phyloP scores from a whole-genome alignment of 2,329 filamentous ascomycete genomes.

The Elsinoe perseae region DNA sequence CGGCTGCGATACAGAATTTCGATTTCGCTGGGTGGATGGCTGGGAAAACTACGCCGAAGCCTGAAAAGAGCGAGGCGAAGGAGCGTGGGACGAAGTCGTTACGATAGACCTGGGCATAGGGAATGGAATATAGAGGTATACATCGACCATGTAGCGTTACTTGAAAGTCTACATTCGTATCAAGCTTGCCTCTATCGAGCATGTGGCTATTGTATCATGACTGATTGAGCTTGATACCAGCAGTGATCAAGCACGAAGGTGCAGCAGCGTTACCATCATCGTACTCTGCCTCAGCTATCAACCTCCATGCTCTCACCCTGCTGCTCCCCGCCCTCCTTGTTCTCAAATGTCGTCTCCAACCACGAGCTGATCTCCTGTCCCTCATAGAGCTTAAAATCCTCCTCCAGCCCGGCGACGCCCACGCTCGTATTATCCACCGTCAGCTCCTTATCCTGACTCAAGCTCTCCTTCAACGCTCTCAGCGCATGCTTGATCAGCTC shows the following conservation, averaged over 20 bases:
- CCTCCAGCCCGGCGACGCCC: conserved; percentile 76
- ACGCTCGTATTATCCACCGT: conserved; percentile 96
- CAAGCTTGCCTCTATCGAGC: neutral
- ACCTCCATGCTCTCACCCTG: conserved; percentile 50
- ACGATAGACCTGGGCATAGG: neutral
- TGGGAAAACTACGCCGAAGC: conserved; percentile 36
- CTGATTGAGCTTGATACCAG: neutral
- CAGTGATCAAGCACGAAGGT: neutral
- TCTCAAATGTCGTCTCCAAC: conserved; percentile 62
- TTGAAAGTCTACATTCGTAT: neutral
- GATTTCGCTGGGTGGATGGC: conserved; percentile 64
- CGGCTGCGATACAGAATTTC: conserved; percentile 53
- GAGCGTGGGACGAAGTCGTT: conserved; percentile 8
- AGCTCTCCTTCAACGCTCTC: conserved; percentile 84
- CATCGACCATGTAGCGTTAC: neutral
- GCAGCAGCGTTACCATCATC: neutral
- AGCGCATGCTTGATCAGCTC: conserved; percentile 87
- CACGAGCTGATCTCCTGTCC: conserved; percentile 78
- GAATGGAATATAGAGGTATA: neutral
- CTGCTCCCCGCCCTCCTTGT: conserved; percentile 31
- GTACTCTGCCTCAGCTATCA: conserved; percentile 31
- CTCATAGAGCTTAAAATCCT: conserved; percentile 86
- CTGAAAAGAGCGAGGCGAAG: neutral
- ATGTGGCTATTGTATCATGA: neutral
- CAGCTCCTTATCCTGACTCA: conserved; percentile 95